phyloP scores from a whole-genome alignment of 73 alveolate genomes.

The Symbiodinium natans region DNA sequence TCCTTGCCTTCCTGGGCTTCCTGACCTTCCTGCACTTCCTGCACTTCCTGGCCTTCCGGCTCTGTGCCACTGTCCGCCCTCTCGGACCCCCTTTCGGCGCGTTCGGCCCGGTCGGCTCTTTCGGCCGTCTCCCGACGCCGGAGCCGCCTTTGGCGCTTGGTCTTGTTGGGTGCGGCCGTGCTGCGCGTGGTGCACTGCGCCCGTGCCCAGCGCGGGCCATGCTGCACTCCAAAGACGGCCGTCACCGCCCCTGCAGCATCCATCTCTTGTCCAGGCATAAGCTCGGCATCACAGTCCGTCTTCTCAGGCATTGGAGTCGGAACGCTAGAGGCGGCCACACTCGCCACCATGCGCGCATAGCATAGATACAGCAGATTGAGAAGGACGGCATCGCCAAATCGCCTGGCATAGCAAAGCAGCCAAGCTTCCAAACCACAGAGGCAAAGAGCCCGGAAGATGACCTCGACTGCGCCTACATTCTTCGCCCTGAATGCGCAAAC shows the following conservation, averaged over 20 bases:
- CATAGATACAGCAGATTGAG: constrained; percentile 43
- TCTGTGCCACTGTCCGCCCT: neutral
- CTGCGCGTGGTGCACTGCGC: constrained; percentile 93
- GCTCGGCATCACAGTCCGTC: constrained; percentile 3
- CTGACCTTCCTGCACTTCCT: neutral
- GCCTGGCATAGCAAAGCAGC: constrained; percentile 59
- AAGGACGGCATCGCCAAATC: constrained; percentile 26
- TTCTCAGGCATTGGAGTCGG: neutral
- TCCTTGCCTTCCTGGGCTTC: constrained; percentile 18
- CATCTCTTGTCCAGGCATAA: neutral
- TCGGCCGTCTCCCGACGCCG: neutral
- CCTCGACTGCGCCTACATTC: constrained; percentile 59
- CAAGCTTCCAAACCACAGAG: constrained; percentile 26
- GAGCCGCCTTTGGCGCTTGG: constrained; percentile 10
- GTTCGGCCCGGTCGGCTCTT: neutral
- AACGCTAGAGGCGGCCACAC: neutral
- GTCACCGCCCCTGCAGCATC: constrained; percentile 66
- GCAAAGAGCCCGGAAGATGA: constrained; percentile 31
- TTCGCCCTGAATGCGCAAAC: constrained; percentile 75
- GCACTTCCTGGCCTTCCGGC: neutral
- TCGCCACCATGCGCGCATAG: constrained; percentile 44
- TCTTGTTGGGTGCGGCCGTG: constrained; percentile 92
- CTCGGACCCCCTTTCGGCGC: constrained; percentile 2
- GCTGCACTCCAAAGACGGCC: constrained; percentile 79
- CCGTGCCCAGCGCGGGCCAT: constrained; percentile 82